These are phyloP conservation scores for Lolium perenne DNA, from an alignment of 176 grass and related monocot genomes.

Conservation along the genomic window DNA sequence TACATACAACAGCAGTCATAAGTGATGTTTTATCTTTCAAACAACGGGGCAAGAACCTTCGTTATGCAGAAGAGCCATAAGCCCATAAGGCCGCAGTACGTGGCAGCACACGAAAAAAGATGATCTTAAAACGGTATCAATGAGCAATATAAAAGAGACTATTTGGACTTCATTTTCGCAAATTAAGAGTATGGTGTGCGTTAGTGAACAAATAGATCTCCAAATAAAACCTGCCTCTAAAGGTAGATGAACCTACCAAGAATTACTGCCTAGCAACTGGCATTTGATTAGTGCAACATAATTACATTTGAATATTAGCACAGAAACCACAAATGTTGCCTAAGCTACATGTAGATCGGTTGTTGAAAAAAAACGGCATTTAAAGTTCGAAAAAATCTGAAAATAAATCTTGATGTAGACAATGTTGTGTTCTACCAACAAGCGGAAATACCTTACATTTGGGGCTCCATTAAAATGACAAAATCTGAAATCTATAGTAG, in stretches of 20 bases:
- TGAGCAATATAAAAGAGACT: background rate
- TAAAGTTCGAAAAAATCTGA: too few species aligned
- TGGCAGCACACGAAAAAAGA: background rate
- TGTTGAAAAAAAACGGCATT: too few species aligned
- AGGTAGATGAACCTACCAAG: background rate
- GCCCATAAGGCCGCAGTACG: background rate
- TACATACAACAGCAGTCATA: slow-evolving; percentile 34
- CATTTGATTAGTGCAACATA: background rate
- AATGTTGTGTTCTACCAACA: too few species aligned
- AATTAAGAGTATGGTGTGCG: background rate
- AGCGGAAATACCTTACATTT: too few species aligned
- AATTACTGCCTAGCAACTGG: background rate
- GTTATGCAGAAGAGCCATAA: slow-evolving; percentile 2
- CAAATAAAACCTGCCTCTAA: background rate
- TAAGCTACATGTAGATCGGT: too few species aligned
- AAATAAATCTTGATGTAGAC: too few species aligned
- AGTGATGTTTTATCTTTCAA: slow-evolving; percentile 26
- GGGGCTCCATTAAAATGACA: too few species aligned
- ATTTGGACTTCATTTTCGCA: background rate
- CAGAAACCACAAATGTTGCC: too few species aligned
- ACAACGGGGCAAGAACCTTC: slow-evolving; percentile 39
- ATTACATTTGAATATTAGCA: background rate
- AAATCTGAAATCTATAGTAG: too few species aligned
- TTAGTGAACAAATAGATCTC: background rate
- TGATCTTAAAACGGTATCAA: background rate